Conservation (phyloP, 192 early-diverging fungal genomes). For the Diversispora eburnea region DNA sequence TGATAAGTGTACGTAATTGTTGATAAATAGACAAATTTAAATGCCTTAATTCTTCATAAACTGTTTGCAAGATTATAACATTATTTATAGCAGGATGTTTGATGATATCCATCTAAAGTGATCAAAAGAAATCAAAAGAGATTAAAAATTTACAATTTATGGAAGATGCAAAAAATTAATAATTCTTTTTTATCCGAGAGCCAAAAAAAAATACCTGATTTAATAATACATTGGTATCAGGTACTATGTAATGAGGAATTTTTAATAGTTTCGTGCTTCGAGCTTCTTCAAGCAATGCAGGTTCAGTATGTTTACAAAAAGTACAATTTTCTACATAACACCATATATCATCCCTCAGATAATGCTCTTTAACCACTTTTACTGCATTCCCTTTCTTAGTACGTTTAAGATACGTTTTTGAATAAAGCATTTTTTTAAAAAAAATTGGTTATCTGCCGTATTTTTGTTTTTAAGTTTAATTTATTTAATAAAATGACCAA, state of each 20-base stretch:
- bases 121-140: not conserved
- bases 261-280: constrained; percentile 49
- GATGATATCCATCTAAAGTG: constrained; percentile 82
- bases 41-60: constrained; percentile 87
- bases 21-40: constrained; percentile 76
- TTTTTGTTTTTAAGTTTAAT: no score
- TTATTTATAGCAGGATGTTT: constrained; percentile 84
- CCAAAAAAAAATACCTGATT: constrained; percentile 63
- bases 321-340: constrained; percentile 70
- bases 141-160: not conserved
- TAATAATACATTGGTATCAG: constrained; percentile 94
- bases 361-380: constrained; percentile 95
- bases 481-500: no score
- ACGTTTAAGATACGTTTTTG: constrained; percentile 85
- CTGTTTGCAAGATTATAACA: constrained; percentile 92
- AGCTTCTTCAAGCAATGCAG: constrained; percentile 48
- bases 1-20: constrained; percentile 69
- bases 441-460: no score
- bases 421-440: constrained; percentile 47
- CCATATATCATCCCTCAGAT: constrained; percentile 91
- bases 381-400: constrained; percentile 89
- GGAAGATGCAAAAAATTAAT: not conserved
- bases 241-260: constrained; percentile 73
- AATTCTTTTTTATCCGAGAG: no score
- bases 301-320: constrained; percentile 42